Percentiles rank a stretch among this genome's conserved stretches.
phyloP scores from a whole-genome alignment of 139 green algal genomes.

The Chlorella sp. region DNA sequence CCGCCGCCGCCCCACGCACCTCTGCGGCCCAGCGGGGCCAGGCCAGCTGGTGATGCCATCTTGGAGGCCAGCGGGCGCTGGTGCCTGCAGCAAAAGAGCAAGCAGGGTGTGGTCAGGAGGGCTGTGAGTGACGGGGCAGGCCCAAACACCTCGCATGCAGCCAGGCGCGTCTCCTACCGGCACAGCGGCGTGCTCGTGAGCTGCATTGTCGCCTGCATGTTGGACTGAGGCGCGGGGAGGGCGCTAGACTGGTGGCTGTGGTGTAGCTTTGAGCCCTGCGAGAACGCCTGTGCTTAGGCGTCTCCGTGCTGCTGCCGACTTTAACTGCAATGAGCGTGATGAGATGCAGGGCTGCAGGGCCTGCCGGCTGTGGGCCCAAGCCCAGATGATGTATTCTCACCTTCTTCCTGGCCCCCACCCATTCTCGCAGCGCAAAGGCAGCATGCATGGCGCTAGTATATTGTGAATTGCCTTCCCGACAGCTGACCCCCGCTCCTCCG shows the following conservation, averaged over 20 bases:
- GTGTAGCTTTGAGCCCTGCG: not conserved
- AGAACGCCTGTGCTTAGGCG: too few relatives aligned
- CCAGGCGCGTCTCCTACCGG: conserved; percentile 4
- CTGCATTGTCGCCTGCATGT: conserved; percentile 30
- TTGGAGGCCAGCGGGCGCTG: not conserved
- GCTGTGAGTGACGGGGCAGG: conserved; percentile 15
- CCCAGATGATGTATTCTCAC: too few relatives aligned
- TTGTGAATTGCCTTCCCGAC: too few relatives aligned
- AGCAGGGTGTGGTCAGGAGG: not conserved
- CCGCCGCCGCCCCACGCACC: not conserved
- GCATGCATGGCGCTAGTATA: too few relatives aligned
- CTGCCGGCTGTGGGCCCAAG: too few relatives aligned
- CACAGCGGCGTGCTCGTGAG: not conserved
- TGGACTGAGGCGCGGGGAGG: not conserved
- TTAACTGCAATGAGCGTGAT: too few relatives aligned
- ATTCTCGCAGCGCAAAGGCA: too few relatives aligned
- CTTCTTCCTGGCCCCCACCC: too few relatives aligned
- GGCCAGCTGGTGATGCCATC: not conserved
- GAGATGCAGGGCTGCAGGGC: too few relatives aligned
- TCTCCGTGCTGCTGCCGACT: too few relatives aligned
- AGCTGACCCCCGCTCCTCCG: too few relatives aligned
- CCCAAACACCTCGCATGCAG: not conserved
- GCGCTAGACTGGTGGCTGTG: not conserved
- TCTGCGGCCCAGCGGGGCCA: conserved; percentile 2
- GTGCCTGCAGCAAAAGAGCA: not conserved